Conservation (phyloP, 495 filamentous ascomycete species). For the Astrothelium subdiscretum region DNA sequence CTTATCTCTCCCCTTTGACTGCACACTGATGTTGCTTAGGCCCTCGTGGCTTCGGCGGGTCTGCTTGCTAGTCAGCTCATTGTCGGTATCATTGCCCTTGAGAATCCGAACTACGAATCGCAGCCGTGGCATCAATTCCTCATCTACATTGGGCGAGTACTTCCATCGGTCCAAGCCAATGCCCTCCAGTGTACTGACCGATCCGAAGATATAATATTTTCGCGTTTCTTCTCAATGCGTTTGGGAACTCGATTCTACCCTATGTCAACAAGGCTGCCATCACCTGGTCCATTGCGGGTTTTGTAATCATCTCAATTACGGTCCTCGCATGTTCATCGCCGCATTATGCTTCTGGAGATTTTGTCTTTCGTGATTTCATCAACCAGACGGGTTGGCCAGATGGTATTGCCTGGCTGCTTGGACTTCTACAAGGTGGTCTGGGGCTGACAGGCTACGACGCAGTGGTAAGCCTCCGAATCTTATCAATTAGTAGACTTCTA, state of each 20-base stretch:
- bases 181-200: background rate
- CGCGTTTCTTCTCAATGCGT: slow-evolving; percentile 55
- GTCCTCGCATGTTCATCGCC: slow-evolving; percentile 51
- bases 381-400: slow-evolving; percentile 44
- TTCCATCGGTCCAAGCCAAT: background rate
- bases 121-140: slow-evolving; percentile 64
- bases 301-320: slow-evolving; percentile 56
- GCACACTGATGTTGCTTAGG: background rate
- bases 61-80: slow-evolving; percentile 36
- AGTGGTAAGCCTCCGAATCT: slow-evolving; percentile 5
- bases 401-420: slow-evolving; percentile 41
- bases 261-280: slow-evolving; percentile 53
- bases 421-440: slow-evolving; percentile 43
- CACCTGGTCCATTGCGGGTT: slow-evolving; percentile 56
- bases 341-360: slow-evolving; percentile 47
- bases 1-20: background rate
- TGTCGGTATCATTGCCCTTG: slow-evolving; percentile 34
- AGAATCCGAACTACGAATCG: slow-evolving; percentile 36
- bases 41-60: slow-evolving; percentile 25
- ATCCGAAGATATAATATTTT: slow-evolving; percentile 39
- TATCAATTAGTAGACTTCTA: background rate
- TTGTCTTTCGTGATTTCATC: slow-evolving; percentile 38
- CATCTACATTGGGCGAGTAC: slow-evolving; percentile 44
- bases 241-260: slow-evolving; percentile 50
- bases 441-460: slow-evolving; percentile 44